These are phyloP conservation scores for Solanum habrochaites DNA, from an alignment of 257 asterid species.

Conservation along the genomic window DNA sequence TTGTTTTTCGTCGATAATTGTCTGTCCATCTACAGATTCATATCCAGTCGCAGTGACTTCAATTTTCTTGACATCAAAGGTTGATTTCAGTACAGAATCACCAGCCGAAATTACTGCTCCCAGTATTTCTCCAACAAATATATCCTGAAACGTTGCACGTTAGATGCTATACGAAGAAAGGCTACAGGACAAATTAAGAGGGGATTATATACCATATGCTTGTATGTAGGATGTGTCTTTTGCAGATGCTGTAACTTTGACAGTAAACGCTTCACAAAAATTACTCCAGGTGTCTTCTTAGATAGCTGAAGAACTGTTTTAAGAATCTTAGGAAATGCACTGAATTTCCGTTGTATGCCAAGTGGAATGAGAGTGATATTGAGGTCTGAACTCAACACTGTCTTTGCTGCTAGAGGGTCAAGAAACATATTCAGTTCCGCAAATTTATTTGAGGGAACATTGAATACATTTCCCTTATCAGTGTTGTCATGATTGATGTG, in stretches of 20 bases:
- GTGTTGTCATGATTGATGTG: constrained; percentile 17
- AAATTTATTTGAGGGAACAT: constrained; percentile 40
- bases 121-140: constrained; percentile 66
- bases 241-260: constrained; percentile 39
- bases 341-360: constrained; percentile 35
- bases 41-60: constrained; percentile 36
- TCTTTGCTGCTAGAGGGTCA: constrained; percentile 69
- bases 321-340: constrained; percentile 15
- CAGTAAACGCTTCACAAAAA: constrained; percentile 31
- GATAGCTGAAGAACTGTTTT: constrained; percentile 6
- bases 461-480: constrained; percentile 53
- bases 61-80: constrained; percentile 16
- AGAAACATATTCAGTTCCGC: constrained; percentile 81
- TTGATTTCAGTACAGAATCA: constrained; percentile 26
- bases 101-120: constrained; percentile 62
- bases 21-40: constrained; percentile 57
- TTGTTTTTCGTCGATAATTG: constrained; percentile 8
- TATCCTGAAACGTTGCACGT: constrained; percentile 28
- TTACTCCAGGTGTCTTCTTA: constrained; percentile 51
- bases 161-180: neutral
- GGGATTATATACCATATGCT: constrained; percentile 46
- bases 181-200: neutral
- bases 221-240: constrained; percentile 30
- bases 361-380: constrained; percentile 68
- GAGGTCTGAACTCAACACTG: constrained; percentile 35